Conservation (phyloP, 2,329 filamentous ascomycete genomes). For the Stenocarpella maydis region DNA sequence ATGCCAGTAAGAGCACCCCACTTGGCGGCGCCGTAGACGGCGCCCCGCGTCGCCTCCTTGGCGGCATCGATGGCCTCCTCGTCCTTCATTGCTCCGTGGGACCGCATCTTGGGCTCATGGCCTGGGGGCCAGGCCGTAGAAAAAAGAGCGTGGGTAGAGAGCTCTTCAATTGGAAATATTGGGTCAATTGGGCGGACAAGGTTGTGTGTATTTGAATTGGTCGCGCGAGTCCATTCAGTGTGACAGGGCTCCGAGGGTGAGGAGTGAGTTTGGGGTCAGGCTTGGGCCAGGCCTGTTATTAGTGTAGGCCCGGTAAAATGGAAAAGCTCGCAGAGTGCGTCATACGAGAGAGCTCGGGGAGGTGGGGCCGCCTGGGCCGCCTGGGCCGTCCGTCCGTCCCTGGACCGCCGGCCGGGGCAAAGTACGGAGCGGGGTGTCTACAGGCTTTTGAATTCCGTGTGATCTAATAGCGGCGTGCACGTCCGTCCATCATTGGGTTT, state of each 20-base stretch:
- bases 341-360: constrained; percentile 24
- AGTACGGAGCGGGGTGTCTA: neutral
- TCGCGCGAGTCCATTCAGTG: constrained; percentile 9
- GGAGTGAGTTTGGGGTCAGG: constrained; percentile 2
- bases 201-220: neutral
- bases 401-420: constrained; percentile 5
- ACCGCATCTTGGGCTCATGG: constrained; percentile 48
- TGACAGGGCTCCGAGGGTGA: neutral
- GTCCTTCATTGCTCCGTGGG: constrained; percentile 66
- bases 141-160: neutral
- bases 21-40: constrained; percentile 71
- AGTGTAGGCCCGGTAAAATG: constrained; percentile 10
- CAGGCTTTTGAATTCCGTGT: neutral
- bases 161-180: neutral
- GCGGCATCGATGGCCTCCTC: constrained; percentile 75
- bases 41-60: constrained; percentile 75
- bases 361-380: constrained; percentile 9
- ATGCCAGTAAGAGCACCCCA: constrained; percentile 74
- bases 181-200: neutral
- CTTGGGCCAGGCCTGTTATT: no score
- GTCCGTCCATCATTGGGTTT: neutral
- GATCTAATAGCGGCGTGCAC: neutral
- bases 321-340: constrained; percentile 12
- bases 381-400: no score
- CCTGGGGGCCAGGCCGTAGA: neutral